Base-by-base conservation (phyloP, 73 alveolate genomes). In the Stentor coeruleus region DNA sequence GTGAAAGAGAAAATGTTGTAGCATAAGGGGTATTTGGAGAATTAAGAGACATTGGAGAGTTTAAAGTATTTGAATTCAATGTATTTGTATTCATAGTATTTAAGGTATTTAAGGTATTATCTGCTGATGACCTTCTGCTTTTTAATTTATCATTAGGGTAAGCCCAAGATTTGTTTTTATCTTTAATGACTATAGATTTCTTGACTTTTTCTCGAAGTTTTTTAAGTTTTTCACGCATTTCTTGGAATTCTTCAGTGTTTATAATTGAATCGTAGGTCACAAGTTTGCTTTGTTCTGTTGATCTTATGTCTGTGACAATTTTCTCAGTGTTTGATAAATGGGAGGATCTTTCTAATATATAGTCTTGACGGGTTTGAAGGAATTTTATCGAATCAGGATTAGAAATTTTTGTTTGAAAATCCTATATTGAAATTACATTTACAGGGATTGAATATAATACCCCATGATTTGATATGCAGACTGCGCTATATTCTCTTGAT, bases 361-460 rank as follows among this genome's bases (percentile, higher is more conserved):
- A 49, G 6, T 0, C 33, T 66, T 31, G n/a, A 28, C 37, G n/a
- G 2, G 1, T 66, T 1, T 66, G n/a, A 28, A 66, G 33, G 37
- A 26, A 66, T 1, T 37, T 40, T 31, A 20, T 20, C 20, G 79
- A 20, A 20, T 66, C 79, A 1, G 37, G 40, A 66, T 66, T 20
- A 66, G 79, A 31, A 2, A 66, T 66, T 66, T 40, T 20, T 26
- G 79, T 33, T 66, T 66, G n/a, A 66, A 66, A 66, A 20, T 66
- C 79, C 14, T 20, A 20, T 40, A 28, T 66, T 20, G 42, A 1
- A 26, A 66, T 66, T 1, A 40, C 37, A 57, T 57, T 20, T 20
- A 57, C 73, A 20, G 15, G 35, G 28, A 57, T 31, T n/a, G n/a
- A n/a, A 49, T 49, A 49, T 11, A 49, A 6, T 11, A 49, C 66